A percentile compares a stretch with the other conserved stretches of the same genome.
Conservation (phyloP, 495 filamentous ascomycete genomes). For the Podospora didyma region DNA sequence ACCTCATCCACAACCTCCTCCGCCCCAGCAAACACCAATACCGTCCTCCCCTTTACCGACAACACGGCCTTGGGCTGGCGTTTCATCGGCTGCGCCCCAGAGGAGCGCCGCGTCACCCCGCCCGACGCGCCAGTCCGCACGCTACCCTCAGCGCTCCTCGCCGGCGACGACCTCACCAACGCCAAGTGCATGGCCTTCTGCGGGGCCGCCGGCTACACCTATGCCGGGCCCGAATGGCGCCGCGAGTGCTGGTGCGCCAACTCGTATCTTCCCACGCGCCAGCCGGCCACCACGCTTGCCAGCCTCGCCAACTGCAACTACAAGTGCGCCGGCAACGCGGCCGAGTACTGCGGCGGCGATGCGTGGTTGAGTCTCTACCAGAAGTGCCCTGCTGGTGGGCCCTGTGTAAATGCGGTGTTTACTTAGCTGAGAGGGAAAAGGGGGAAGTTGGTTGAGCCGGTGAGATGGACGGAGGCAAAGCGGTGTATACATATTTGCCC, state of each 20-base stretch:
- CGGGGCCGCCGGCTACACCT: conserved; percentile 37
- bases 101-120: conserved; percentile 18
- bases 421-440: not conserved
- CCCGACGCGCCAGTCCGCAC: conserved; percentile 27
- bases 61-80: conserved; percentile 19
- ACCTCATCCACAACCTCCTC: conserved; percentile 3
- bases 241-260: conserved; percentile 67
- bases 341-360: conserved; percentile 41
- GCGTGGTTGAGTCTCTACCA: conserved; percentile 29
- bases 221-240: conserved; percentile 60
- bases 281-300: conserved; percentile 21
- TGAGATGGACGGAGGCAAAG: no score
- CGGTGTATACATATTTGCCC: no score
- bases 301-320: conserved; percentile 30
- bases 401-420: conserved; percentile 23
- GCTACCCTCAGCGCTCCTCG: conserved; percentile 23
- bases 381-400: conserved; percentile 17
- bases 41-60: conserved; percentile 17
- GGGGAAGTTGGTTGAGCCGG: no score
- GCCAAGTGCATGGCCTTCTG: conserved; percentile 55
- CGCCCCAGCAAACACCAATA: conserved; percentile 6
- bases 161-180: conserved; percentile 51
- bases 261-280: conserved; percentile 19
- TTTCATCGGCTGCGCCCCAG: conserved; percentile 28
- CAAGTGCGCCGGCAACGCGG: conserved; percentile 35